Percentiles rank a stretch among this genome's conserved stretches.
These are phyloP conservation scores for Hyphopichia burtonii DNA, from an alignment of 1,139 yeast species.

Conservation along the genomic window DNA sequence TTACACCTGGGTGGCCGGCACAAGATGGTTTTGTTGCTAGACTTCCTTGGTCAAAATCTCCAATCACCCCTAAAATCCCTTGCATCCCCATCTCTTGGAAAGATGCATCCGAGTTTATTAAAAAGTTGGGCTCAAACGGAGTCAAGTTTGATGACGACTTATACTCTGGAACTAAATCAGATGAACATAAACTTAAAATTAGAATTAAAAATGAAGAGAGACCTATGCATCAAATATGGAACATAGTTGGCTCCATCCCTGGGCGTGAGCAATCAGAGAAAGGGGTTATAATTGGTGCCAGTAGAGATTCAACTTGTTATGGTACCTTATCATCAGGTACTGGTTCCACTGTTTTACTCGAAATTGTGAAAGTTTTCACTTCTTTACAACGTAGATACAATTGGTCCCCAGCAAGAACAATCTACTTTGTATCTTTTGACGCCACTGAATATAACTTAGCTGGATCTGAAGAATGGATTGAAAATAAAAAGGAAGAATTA, in stretches of 20 bases:
- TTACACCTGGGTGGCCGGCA: constrained; percentile 76
- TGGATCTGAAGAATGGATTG: constrained; percentile 82
- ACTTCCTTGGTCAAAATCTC: constrained; percentile 47
- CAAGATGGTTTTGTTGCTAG: constrained; percentile 38
- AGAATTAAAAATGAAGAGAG: constrained; percentile 49
- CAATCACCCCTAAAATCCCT: constrained; percentile 67
- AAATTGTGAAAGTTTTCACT: constrained; percentile 70
- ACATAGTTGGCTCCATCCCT: constrained; percentile 71
- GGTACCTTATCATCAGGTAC: constrained; percentile 77
- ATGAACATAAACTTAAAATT: constrained; percentile 31
- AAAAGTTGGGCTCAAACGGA: constrained; percentile 50
- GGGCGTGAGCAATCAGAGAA: constrained; percentile 80
- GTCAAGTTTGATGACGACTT: constrained; percentile 23
- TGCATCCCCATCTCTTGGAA: constrained; percentile 72
- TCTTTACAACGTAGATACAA: constrained; percentile 60
- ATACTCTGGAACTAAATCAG: constrained; percentile 34
- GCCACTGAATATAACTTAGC: constrained; percentile 81
- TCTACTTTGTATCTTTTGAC: constrained; percentile 85
- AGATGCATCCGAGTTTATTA: constrained; percentile 58
- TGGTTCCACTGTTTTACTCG: constrained; percentile 73
- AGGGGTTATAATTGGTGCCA: constrained; percentile 79
- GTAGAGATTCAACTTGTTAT: constrained; percentile 73
- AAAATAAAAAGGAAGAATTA: constrained; percentile 52
- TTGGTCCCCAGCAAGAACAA: constrained; percentile 84
- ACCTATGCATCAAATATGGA: constrained; percentile 72